Evolutionary conservation across 2,329 filamentous ascomycete species (phyloP), one percentile per base, ranked within the genome.

Genomic region (Cladobotryum mycophilum): DNA sequence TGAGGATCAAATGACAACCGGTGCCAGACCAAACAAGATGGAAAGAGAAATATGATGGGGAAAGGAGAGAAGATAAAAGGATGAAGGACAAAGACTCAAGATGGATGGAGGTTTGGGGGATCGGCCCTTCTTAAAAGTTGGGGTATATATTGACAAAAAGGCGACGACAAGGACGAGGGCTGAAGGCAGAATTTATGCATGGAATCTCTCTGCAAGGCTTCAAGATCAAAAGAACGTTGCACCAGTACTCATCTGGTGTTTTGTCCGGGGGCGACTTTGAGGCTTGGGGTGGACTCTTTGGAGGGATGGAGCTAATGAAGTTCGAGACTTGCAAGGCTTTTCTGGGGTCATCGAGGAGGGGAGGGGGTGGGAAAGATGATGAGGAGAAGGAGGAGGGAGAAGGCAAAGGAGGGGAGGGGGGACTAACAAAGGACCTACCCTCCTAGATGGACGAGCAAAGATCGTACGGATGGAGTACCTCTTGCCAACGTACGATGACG

Each of bases 101-200:
- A 30, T 34, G 34, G 41, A 35, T 17, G 33, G 40, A 48, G 37
- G 36, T 15, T 17, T 13, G 44, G 47, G 47, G 35, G 46, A 40
- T 51, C 38, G 42, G 46, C 30, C 48, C 52, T 55, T 52, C 53
- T 54, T 55, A 51, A 51, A 52, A 41, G 45, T 41, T 37, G 43
- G 41, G 42, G 49, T 51, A 44, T 44, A 44, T 42, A 40, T 20
- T 18, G 41, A 34, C 41, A 48, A 40, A 25, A 48, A 44, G 41
- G 42, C 45, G 47, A 41, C 43, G 47, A 47, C 51, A 40, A 37
- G 51, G 40, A 51, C 43, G 25, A 30, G 47, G 42, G 41, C 34
- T 38, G 41, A 43, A 36, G 45, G 45, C 44, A 48, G 35, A 46
- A 48, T 52, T 52, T 52, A 52, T 52, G 50, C 50, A 49, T 49